Base-by-base conservation (phyloP, 208 protist genomes). In the Acanthamoeba lenticulata region DNA sequence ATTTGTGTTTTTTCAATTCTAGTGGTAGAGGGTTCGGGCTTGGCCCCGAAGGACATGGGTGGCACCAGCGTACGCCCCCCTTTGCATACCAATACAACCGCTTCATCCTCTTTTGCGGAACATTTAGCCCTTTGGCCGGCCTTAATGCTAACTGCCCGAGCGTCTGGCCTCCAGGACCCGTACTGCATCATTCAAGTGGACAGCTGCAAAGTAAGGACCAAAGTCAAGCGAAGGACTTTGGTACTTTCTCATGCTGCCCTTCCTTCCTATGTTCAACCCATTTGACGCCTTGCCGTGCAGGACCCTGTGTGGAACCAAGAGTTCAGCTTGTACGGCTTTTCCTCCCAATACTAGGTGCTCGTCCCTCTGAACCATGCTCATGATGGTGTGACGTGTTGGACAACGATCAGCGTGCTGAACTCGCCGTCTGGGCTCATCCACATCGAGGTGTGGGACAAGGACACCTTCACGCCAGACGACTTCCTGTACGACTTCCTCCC, bases 141-240 rank as follows among this genome's bases (percentile, higher is more conserved):
- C n/a, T n/a, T n/a, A n/a, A n/a, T n/a, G n/a, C n/a, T n/a, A n/a
- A n/a, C n/a, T n/a, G n/a, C n/a, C n/a, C n/a, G n/a, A n/a, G n/a
- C n/a, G n/a, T n/a, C n/a, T n/a, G n/a, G n/a, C n/a, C n/a, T n/a
- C n/a, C n/a, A 79, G 69, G 79, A 88, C 44, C 79, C 79, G 0
- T 88, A 88, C 47, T 88, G 79, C 79, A 88, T 88, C n/a, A 52
- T 88, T 40, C 47, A 52, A 27, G 79, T 88, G 7, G 79, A 88
- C 47, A 60, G 24, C 42, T 60, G 47, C 45, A 88, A 88, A 19
- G 79, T 44, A 0, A 88, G 57, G 45, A 88, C 79, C 79, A 88
- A 88, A 40, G 79, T 88, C 79, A 88, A 88, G 79, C 3, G 38
- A 36, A 79, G 24, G 36, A 38, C 36, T 0, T 15, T 79, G 32